Evolutionary conservation across 2,329 filamentous ascomycete species (phyloP), one percentile per base, ranked within the genome.

Genomic region (Colletotrichum sp.): DNA sequence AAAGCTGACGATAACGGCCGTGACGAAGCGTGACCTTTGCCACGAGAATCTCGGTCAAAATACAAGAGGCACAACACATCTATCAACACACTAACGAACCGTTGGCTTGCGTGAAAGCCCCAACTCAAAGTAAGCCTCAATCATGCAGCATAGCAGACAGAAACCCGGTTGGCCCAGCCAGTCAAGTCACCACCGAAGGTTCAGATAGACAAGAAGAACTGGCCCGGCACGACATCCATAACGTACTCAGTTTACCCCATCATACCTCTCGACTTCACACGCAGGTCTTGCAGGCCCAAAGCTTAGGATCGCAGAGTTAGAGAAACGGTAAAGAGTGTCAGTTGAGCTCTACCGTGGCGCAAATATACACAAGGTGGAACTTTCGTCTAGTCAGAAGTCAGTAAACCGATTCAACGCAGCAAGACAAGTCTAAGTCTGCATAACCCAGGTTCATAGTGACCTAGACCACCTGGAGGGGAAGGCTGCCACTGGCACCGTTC

Each of bases 251-350:
- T 21, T 21, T 4, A 49, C 10, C n/a, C 3, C 18, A 49, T 21
- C 6, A 12, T 13, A 21, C 10, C n/a, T 49, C 18, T 21, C 5
- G 44, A 12, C 0, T 52, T 24, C n/a, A 21, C 1, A 15, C 3
- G 44, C 12, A 52, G 44, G 44, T 1, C 2, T 13, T 2, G 10
- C 44, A 52, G 44, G n/a, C 44, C 1, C 44, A 21, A 52, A 7
- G 6, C 18, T n/a, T 3, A 52, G 13, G n/a, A 49, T 13, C 44
- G 3, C 6, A 13, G 18, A n/a, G 9, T 49, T 3, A 0, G 44
- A 52, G 12, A 21, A 52, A 0, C 39, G 5, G 39, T 6, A 7
- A 52, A 7, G n/a, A 21, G n/a, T 7, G 10, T 52, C 0, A 7
- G 1, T 52, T 52, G 3, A 21, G 12, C 12, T 49, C 18, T 21